Evolutionary conservation across 768 basidiomycete genomes (phyloP), one percentile per base, ranked within the genome.

Genomic region (Cubamyces lactineus): DNA sequence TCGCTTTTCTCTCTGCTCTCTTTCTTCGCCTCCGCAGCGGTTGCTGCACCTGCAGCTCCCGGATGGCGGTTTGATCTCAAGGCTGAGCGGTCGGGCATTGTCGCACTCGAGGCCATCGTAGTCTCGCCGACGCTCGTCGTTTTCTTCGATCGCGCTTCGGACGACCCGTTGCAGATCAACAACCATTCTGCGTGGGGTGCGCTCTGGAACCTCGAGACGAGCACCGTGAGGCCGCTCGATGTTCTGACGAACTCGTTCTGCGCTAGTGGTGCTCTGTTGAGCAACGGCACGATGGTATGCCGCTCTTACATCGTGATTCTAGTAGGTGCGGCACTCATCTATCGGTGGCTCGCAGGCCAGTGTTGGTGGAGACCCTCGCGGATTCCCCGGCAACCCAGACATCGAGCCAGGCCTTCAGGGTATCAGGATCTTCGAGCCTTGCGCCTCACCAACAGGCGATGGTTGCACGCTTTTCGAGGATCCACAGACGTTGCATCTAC

Each of bases 241-340:
- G 80, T 92, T 72, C 77, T 83, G 64, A 91, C 91, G 9, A 92
- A 94, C 70, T 92, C 92, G 21, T 94, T 94, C 75, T 94, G 92
- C 70, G 92, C 91, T 5, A 89, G 92, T 38, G 92, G 92, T 12
- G 71, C 66, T 1, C 58, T 74, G 7, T 51, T 77, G 21, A 72
- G 71, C 53, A 77, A 77, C 49, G 76, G 92, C 8, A 88, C 89
- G 1, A 72, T 93, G 42, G 77, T 93, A 73, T 24, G 66, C 39
- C 11, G 48, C 34, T 50, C 30, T 38, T 30, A 11, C 17, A 34
- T 34, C 5, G 34, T 19, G 47, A 24, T 6, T 19, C 40, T 55
- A 30, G 3, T 55, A 30, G 3, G n/a, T 8, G 9, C 11, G 34
- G 2, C 17, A 0, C 11, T 6, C 7, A 19, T 17, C 21, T 41